Conservation (phyloP, 2,329 filamentous ascomycete genomes). For the Talaromyces sp. region DNA sequence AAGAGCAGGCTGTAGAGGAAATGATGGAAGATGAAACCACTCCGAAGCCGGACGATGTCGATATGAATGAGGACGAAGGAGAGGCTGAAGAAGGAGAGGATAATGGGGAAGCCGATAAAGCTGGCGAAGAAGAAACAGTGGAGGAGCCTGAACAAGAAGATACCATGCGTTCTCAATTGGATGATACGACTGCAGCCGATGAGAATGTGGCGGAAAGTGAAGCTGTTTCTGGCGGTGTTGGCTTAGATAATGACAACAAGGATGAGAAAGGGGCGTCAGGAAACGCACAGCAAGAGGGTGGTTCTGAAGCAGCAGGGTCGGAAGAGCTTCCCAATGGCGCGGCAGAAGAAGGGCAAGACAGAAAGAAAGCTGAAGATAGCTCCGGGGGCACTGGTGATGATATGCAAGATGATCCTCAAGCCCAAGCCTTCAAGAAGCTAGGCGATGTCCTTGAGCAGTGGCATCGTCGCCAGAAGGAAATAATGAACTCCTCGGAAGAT, state of each 20-base stretch:
- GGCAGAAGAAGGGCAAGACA: slow-evolving; percentile 36
- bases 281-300: slow-evolving; percentile 36
- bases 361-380: slow-evolving; percentile 28
- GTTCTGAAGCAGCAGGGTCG: slow-evolving; percentile 41
- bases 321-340: slow-evolving; percentile 40
- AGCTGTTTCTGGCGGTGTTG: slow-evolving; percentile 33
- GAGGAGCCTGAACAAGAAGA: slow-evolving; percentile 48
- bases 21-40: slow-evolving; percentile 23
- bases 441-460: slow-evolving; percentile 89
- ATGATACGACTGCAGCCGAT: slow-evolving; percentile 47
- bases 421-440: slow-evolving; percentile 84
- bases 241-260: slow-evolving; percentile 34
- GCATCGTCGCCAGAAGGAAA: slow-evolving; percentile 83
- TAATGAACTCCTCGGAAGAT: slow-evolving; percentile 55
- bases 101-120: slow-evolving; percentile 38
- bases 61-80: slow-evolving; percentile 35
- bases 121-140: slow-evolving; percentile 34
- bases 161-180: slow-evolving; percentile 40
- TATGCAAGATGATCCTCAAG: slow-evolving; percentile 35
- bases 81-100: slow-evolving; percentile 19
- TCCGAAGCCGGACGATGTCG: slow-evolving; percentile 24
- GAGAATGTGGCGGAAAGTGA: slow-evolving; percentile 47
- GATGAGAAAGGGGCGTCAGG: slow-evolving; percentile 39
- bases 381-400: slow-evolving; percentile 30
- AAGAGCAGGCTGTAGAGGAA: slow-evolving; percentile 16